Percentiles rank a stretch among this genome's conserved stretches.
These are phyloP conservation scores for Thuidium tamariscinum DNA, from an alignment of 225 moss, liverwort and hornwort species.

Conservation along the genomic window DNA sequence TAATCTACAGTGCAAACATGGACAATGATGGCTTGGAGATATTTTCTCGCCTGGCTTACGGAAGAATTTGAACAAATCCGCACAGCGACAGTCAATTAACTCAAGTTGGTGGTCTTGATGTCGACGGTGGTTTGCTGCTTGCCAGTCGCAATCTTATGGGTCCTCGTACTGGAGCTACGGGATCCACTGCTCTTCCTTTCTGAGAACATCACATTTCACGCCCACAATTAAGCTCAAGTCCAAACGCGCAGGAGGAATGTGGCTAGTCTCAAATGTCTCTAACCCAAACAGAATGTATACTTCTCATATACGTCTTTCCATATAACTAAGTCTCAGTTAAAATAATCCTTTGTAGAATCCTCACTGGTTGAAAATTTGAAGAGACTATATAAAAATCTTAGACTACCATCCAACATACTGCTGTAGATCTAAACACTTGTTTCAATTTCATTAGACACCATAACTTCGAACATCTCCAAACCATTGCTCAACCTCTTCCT, in stretches of 20 bases:
- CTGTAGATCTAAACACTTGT: background rate
- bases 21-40: background rate
- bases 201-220: constrained; percentile 1
- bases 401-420: background rate
- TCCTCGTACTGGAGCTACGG: constrained; percentile 26
- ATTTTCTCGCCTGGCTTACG: background rate
- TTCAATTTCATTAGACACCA: background rate
- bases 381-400: background rate
- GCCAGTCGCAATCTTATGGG: constrained; percentile 34
- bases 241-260: background rate
- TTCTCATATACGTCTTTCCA: background rate
- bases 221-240: background rate
- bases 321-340: background rate
- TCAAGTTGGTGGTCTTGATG: background rate
- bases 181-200: constrained; percentile 43
- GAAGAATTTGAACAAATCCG: background rate
- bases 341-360: background rate
- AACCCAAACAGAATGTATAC: background rate
- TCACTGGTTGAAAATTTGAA: too few relatives aligned
- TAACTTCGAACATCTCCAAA: background rate
- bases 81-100: background rate
- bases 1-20: background rate
- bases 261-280: background rate
- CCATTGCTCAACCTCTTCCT: background rate
- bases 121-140: constrained; percentile 14